Evolutionary conservation across 1,284 basidiomycete genomes (phyloP), one percentile per base, ranked within the genome.

Genomic region (Trametes pubescens): DNA sequence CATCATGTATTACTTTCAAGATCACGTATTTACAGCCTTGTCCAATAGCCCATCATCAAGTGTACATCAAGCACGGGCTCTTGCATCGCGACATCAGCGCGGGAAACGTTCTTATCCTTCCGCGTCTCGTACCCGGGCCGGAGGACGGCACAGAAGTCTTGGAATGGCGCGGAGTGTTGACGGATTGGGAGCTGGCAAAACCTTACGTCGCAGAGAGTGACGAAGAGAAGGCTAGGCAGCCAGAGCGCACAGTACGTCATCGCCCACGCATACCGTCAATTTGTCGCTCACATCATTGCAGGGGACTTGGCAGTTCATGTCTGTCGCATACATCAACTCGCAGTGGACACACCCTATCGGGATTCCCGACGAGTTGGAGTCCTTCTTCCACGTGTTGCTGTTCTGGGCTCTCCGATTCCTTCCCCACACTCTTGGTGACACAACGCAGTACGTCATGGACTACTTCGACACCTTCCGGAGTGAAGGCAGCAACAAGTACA

Each of bases 251-350:
- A 8, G 64, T 65, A 35, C 18, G 64, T n/a, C 47, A n/a, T 16
- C 38, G 4, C 32, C 26, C 10, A n/a, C 2, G 34, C 10, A 4
- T 29, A 16, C 37, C 8, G n/a, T 35, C 21, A 18, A 35, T 9
- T 21, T 11, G 9, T n/a, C 1, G 18, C 49, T 51, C 6, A 51
- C 21, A 10, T 3, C 1, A 3, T 5, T 16, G 18, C 47, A 66
- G 61, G 65, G 61, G 16, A 66, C 61, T 2, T 63, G 61, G 65
- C 55, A 60, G n/a, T 64, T 54, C 40, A 61, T 64, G 62, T 64
- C 65, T 0, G 59, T 56, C 4, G 18, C 26, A 14, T 47, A 43
- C 13, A 55, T 59, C 11, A 9, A 1, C 1, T 46, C 40, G 14
- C 21, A 62, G 18, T 49, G 38, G 2, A 32, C 14, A 1, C n/a